Conservation (phyloP, 2,329 filamentous ascomycete species). For the Aspergillus sp. region DNA sequence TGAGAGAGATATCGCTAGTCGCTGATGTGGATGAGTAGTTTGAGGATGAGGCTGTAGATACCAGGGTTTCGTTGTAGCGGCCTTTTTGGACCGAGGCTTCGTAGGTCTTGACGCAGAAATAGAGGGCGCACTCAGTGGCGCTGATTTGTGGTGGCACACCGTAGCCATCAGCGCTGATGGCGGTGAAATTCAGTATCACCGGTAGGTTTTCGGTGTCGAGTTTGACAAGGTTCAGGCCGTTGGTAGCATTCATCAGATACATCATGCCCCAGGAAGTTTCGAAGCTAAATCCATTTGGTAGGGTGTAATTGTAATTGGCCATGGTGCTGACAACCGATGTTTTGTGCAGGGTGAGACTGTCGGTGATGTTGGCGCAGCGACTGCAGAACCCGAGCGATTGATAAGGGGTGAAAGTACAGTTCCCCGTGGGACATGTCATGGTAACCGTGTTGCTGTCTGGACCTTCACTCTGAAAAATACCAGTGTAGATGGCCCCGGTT, state of each 20-base stretch:
- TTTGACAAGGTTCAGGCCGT: slow-evolving; percentile 11
- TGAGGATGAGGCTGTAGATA: slow-evolving; percentile 13
- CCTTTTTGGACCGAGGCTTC: slow-evolving; percentile 20
- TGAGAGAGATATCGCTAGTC: slow-evolving; percentile 11
- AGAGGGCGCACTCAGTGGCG: slow-evolving; percentile 27
- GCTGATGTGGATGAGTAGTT: slow-evolving; percentile 13
- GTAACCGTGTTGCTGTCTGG: slow-evolving; percentile 21
- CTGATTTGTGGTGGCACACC: slow-evolving; percentile 17
- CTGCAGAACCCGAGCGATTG: slow-evolving; percentile 35
- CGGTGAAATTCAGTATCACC: slow-evolving; percentile 26
- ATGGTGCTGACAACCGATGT: neutral
- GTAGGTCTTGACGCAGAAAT: slow-evolving; percentile 28
- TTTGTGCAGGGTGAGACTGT: slow-evolving; percentile 10
- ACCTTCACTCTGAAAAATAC: slow-evolving; percentile 26
- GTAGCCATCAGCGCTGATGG: slow-evolving; percentile 22
- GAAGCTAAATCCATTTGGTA: slow-evolving; percentile 24
- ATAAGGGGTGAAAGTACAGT: slow-evolving; percentile 34
- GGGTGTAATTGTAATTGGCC: slow-evolving; percentile 20
- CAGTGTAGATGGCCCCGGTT: slow-evolving; percentile 33
- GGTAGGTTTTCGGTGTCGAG: slow-evolving; percentile 16
- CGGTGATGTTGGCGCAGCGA: slow-evolving; percentile 24
- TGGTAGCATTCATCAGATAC: slow-evolving; percentile 26
- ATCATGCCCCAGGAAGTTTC: slow-evolving; percentile 14
- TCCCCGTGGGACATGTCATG: slow-evolving; percentile 34
- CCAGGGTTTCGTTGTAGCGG: slow-evolving; percentile 18